Conservation (phyloP, 495 filamentous ascomycete genomes). For the Podospora didyma region DNA sequence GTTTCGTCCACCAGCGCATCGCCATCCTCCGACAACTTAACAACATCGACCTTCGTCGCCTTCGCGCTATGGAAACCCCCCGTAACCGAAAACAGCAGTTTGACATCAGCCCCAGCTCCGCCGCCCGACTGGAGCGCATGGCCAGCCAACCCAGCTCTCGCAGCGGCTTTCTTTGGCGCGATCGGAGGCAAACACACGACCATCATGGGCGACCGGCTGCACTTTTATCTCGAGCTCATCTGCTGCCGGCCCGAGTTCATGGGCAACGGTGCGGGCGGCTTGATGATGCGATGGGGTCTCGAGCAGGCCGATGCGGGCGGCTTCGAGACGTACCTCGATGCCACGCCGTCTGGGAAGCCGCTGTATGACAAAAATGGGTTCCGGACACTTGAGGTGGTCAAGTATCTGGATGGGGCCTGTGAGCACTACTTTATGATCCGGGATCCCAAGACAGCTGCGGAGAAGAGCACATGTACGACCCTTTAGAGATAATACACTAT, state of each 20-base stretch:
- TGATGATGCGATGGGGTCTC: constrained; percentile 47
- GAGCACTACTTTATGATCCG: constrained; percentile 12
- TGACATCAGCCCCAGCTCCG: no score
- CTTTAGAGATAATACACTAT: no score
- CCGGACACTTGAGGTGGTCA: constrained; percentile 35
- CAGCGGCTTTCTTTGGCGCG: constrained; percentile 11
- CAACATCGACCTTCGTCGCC: neutral
- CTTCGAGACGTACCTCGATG: constrained; percentile 49
- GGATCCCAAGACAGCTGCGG: no score
- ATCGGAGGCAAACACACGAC: constrained; percentile 21
- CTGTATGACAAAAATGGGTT: constrained; percentile 57
- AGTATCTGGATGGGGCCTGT: constrained; percentile 23
- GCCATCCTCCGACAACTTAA: neutral
- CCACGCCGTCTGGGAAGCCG: constrained; percentile 44
- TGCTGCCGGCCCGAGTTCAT: constrained; percentile 44
- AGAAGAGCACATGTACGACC: no score
- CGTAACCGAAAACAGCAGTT: neutral
- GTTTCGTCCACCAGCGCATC: neutral
- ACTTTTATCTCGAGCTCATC: constrained; percentile 46
- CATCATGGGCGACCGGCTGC: constrained; percentile 30
- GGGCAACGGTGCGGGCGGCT: constrained; percentile 46
- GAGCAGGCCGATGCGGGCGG: constrained; percentile 45
- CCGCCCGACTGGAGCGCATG: neutral
- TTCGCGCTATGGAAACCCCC: neutral
- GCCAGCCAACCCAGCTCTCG: constrained; percentile 3